These are phyloP conservation scores for Xylaria sp. DNA, from an alignment of 2,329 filamentous ascomycete species.

Conservation along the genomic window DNA sequence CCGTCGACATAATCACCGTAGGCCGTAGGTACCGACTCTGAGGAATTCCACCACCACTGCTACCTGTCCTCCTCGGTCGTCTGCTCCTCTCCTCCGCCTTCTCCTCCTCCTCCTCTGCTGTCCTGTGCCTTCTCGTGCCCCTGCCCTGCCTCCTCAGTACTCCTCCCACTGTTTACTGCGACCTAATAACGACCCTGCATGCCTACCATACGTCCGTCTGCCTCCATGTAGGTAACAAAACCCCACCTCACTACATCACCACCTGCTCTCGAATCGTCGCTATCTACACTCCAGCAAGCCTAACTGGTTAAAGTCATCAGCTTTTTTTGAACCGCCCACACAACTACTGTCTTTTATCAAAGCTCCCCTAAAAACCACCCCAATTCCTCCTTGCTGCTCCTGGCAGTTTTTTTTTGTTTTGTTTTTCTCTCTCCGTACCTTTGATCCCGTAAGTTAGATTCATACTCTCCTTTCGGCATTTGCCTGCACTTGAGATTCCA, in stretches of 20 bases:
- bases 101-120: background rate
- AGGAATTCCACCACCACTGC: conserved; percentile 32
- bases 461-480: conserved; percentile 16
- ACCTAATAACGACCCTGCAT: conserved; percentile 28
- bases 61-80: conserved; percentile 18
- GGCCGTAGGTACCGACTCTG: conserved; percentile 18
- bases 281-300: conserved; percentile 33
- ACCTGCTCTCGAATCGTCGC: conserved; percentile 32
- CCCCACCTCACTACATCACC: conserved; percentile 37
- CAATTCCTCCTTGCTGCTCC: conserved; percentile 16
- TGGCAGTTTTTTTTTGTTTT: conserved; percentile 19
- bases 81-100: conserved; percentile 15
- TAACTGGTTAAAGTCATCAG: conserved; percentile 35
- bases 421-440: background rate
- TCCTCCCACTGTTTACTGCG: conserved; percentile 18
- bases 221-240: conserved; percentile 27
- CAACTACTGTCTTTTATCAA: conserved; percentile 28
- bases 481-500: conserved; percentile 6
- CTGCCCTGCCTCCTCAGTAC: background rate
- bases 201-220: conserved; percentile 6
- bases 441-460: conserved; percentile 20
- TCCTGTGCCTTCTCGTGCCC: background rate
- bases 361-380: conserved; percentile 19
- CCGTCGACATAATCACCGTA: conserved; percentile 24
- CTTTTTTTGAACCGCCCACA: conserved; percentile 33